Conservation (phyloP, 345 rosid species). For the Arabis alpina region DNA sequence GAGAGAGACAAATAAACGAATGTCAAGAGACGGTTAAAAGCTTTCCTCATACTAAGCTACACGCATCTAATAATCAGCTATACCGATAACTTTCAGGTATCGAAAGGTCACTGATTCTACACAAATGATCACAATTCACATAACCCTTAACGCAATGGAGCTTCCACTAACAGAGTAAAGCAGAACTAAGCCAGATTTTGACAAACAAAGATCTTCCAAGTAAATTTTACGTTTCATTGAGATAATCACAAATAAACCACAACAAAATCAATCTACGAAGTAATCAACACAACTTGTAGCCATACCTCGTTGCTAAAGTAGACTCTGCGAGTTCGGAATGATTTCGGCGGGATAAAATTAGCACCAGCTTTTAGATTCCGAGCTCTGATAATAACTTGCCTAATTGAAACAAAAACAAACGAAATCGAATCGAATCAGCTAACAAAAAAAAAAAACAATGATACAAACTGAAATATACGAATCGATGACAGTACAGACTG, state of each 20-base stretch:
- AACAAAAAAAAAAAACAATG: neutral
- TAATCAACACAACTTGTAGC: neutral
- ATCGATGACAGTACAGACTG: conserved; percentile 21
- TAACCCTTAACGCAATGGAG: conserved; percentile 1
- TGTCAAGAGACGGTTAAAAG: too few species aligned
- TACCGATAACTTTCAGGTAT: neutral
- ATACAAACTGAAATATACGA: neutral
- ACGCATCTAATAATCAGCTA: conserved; percentile 1
- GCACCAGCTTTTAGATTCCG: conserved; percentile 85
- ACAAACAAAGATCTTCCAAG: conserved; percentile 1
- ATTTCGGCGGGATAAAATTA: conserved; percentile 81
- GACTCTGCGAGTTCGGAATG: conserved; percentile 83
- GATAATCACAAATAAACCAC: neutral
- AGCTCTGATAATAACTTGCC: conserved; percentile 89
- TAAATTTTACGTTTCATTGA: neutral
- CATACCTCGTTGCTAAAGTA: conserved; percentile 89
- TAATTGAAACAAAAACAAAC: conserved; percentile 25
- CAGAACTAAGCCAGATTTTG: conserved; percentile 2
- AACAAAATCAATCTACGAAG: neutral
- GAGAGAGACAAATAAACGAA: too few species aligned
- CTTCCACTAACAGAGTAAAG: neutral
- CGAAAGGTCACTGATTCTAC: neutral
- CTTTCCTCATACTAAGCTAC: neutral
- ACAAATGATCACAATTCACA: neutral
- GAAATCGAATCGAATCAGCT: conserved; percentile 16